Conservation (phyloP, 1,284 basidiomycete species). For the Cystobasidium pallidum region DNA sequence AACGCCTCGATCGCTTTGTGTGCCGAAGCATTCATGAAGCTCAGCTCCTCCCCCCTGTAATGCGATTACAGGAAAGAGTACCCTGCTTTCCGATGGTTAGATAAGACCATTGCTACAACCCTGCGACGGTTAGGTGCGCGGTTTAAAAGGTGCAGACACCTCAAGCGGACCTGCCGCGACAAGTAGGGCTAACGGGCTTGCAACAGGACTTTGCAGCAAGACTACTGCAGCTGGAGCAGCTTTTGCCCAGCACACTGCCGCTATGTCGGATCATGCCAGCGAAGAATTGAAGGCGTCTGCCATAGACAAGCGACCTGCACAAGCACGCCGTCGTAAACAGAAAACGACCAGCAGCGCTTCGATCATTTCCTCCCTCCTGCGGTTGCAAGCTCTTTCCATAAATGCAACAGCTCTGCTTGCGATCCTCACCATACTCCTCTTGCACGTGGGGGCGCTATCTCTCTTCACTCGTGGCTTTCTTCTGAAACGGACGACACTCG, state of each 20-base stretch:
- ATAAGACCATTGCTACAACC: neutral
- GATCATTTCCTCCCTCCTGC: neutral
- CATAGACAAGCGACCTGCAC: neutral
- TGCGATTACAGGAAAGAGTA: neutral
- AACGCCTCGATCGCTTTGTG: too few species aligned
- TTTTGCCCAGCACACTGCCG: neutral
- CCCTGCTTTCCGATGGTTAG: neutral
- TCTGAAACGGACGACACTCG: slow-evolving; percentile 75
- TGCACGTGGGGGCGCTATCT: slow-evolving; percentile 60
- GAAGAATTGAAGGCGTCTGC: neutral
- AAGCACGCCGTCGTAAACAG: neutral
- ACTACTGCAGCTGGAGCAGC: neutral
- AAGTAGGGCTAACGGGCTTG: neutral
- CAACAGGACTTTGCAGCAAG: neutral
- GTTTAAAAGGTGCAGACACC: neutral
- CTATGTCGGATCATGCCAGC: neutral
- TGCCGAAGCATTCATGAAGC: too few species aligned
- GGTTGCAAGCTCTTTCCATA: slow-evolving; percentile 20
- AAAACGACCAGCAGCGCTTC: slow-evolving; percentile 11
- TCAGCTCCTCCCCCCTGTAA: too few species aligned
- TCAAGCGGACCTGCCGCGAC: neutral
- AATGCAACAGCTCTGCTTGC: slow-evolving; percentile 53
- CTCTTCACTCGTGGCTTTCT: slow-evolving; percentile 89
- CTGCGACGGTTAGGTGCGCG: neutral
- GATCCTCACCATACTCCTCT: slow-evolving; percentile 63